These are phyloP conservation scores for Inga leiocalycina DNA, from an alignment of 306 rosid genomes.

Conservation along the genomic window DNA sequence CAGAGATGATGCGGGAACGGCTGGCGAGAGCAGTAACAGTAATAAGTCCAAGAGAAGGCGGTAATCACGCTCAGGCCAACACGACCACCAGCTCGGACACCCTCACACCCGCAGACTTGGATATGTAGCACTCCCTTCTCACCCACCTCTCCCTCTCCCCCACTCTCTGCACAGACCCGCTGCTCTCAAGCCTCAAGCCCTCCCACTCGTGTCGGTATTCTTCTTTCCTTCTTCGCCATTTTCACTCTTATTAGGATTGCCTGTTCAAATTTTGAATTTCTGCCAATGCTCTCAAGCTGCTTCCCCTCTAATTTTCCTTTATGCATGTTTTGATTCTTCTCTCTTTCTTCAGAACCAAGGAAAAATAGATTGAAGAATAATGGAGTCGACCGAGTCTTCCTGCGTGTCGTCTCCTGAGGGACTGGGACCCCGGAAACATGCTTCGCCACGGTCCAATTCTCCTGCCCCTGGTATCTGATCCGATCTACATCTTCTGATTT, in stretches of 20 bases:
- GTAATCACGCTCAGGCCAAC: background rate
- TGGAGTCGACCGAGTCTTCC: slow-evolving; percentile 95
- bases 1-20: background rate
- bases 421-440: slow-evolving; percentile 61
- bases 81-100: background rate
- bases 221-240: background rate
- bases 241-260: background rate
- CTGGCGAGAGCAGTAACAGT: background rate
- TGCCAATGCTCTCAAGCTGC: slow-evolving; percentile 22
- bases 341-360: slow-evolving; percentile 13
- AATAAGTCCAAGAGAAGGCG: background rate
- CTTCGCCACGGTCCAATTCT: slow-evolving; percentile 78
- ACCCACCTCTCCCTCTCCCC: background rate
- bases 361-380: slow-evolving; percentile 39
- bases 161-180: background rate
- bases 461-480: slow-evolving; percentile 83
- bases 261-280: background rate
- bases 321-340: slow-evolving; percentile 9
- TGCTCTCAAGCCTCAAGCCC: background rate
- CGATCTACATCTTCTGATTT: slow-evolving; percentile 49
- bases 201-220: background rate
- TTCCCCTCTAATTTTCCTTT: background rate
- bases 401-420: slow-evolving; percentile 88
- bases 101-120: background rate
- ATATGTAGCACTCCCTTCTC: slow-evolving; percentile 5